Base-by-base conservation (phyloP, 202 grass and related monocot species). In the Dendrocalamus latiflorus region DNA sequence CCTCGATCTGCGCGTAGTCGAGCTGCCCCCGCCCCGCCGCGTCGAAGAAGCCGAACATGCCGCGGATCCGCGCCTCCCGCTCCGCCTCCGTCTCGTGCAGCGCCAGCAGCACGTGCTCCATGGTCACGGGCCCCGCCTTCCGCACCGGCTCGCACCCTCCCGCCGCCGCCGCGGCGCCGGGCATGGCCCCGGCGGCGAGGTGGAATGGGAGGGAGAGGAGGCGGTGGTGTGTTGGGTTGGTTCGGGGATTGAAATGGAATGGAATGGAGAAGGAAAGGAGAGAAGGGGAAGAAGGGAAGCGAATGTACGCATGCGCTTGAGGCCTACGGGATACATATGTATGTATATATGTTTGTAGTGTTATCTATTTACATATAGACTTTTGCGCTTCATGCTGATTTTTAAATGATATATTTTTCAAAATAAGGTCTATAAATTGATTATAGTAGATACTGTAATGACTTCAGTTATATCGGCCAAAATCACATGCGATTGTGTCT, bases 21-120 rank as follows among this genome's bases (percentile, higher is more conserved):
- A 93, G 91, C 65, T 88, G 76, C 17, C 94, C 94, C n/a, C 81
- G 69, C 7, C 89, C 88, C 36, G 87, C 59, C 17, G 63, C 78
- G 70, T 93, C 94, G 61, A 97, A 97, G 91, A 89, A 97, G 36
- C 25, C 90, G 72, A 97, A 97, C 20, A 93, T 85, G 86, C 72
- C 90, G 36, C 82, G 84, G 87, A 93, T 93, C 79, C 94, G 91
- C 51, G 77, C 69, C 69, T 97, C 94, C 70, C 94, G 49, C 83
- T 91, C 94, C 70, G 86, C 91, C 82, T 88, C 82, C 64, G 94
- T 89, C 81, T 97, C 91, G 33, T 82, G 87, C 68, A 93, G 79
- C 69, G 91, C 94, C 53, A 91, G 87, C 15, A 90, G 87, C 36
- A 97, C 91, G 74, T 97, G 94, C 78, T 93, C 94, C 75, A 93